phyloP scores from a whole-genome alignment of 2,329 filamentous ascomycete species.

The Diaporthe capsici region DNA sequence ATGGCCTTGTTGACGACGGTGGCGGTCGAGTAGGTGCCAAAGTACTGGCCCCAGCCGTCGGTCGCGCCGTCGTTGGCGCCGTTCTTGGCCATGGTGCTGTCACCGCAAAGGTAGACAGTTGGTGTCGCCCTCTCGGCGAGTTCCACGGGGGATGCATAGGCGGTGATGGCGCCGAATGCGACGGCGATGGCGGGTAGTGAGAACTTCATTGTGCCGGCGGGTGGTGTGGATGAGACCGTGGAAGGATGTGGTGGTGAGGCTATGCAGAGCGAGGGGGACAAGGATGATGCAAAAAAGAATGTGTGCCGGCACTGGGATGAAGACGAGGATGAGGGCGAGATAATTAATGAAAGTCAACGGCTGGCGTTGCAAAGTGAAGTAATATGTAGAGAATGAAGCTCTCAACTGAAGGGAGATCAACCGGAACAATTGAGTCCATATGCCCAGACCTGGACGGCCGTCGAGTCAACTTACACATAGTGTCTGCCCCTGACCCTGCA shows the following conservation, averaged over 20 bases:
- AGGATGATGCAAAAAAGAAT: not conserved
- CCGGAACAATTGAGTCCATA: constrained; percentile 16
- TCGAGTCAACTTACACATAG: constrained; percentile 7
- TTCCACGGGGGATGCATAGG: constrained; percentile 41
- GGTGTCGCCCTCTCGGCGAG: constrained; percentile 47
- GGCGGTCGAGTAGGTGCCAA: constrained; percentile 61
- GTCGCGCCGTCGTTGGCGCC: constrained; percentile 54
- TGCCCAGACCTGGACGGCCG: not conserved
- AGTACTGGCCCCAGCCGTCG: constrained; percentile 73
- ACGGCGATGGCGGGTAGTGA: constrained; percentile 24
- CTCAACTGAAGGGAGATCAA: not conserved
- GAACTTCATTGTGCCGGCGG: constrained; percentile 39
- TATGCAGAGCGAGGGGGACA: not conserved
- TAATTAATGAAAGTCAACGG: constrained; percentile 15
- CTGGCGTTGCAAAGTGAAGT: constrained; percentile 1
- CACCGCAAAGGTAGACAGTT: constrained; percentile 66
- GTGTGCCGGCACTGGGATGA: constrained; percentile 34
- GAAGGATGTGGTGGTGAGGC: not conserved
- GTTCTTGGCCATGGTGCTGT: constrained; percentile 66
- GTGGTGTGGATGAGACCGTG: not conserved
- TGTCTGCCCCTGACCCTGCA: constrained; percentile 21
- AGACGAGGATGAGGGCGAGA: not conserved
- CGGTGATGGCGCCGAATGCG: constrained; percentile 36
- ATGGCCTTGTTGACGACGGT: constrained; percentile 73
- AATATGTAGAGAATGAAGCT: not conserved